A percentile compares a stretch with the other conserved stretches of the same genome.
phyloP scores from a whole-genome alignment of 2,329 filamentous ascomycete genomes.

The Pseudocercospora eumusae region DNA sequence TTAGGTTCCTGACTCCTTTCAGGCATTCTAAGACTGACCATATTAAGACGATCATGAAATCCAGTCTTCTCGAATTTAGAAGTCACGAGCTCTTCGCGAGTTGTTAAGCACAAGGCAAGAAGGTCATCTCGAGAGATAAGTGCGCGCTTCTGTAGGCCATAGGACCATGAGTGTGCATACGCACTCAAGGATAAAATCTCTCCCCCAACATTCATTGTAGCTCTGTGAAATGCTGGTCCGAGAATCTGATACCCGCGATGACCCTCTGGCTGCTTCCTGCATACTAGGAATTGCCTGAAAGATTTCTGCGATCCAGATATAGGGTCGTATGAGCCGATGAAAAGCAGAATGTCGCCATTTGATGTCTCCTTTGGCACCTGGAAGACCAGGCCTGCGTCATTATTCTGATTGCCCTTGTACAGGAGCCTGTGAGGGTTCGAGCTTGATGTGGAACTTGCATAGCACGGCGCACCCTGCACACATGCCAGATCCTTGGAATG shows the following conservation, averaged over 20 bases:
- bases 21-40: neutral
- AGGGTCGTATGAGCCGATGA: neutral
- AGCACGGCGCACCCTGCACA: too few relatives aligned
- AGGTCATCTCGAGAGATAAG: neutral
- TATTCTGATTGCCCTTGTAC: neutral
- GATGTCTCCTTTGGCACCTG: neutral
- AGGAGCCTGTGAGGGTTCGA: neutral
- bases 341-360: neutral
- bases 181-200: too few relatives aligned
- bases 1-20: neutral
- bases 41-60: neutral
- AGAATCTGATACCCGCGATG: neutral
- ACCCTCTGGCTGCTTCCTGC: neutral
- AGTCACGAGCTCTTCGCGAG: neutral
- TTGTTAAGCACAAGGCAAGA: neutral
- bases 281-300: neutral
- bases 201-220: neutral
- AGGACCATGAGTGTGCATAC: neutral
- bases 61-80: neutral
- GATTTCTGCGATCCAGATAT: neutral
- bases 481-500: neutral
- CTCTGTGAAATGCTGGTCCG: neutral
- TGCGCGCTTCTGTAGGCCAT: neutral
- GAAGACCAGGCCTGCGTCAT: neutral
- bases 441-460: neutral